These are phyloP conservation scores for Pyronema omphalodes DNA, from an alignment of 495 filamentous ascomycete genomes.

Conservation along the genomic window DNA sequence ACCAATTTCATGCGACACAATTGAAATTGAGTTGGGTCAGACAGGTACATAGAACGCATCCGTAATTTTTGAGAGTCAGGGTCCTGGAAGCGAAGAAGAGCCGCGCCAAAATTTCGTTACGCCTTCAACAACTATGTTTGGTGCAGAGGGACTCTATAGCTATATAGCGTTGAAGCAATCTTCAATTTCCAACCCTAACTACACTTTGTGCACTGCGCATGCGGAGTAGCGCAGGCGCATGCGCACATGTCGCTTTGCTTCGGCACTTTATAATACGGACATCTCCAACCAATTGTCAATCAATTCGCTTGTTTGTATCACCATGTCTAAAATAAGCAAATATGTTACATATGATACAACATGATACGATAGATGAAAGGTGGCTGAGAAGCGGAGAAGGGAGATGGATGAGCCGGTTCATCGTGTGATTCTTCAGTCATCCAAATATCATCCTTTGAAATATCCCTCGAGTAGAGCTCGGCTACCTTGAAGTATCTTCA, in stretches of 20 bases:
- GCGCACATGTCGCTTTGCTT: too few species aligned
- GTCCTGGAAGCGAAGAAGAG: too few species aligned
- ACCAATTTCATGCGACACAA: too few species aligned
- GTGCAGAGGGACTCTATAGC: too few species aligned
- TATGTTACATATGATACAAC: background rate
- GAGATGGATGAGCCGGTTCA: background rate
- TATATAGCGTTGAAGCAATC: too few species aligned
- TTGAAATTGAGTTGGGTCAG: too few species aligned
- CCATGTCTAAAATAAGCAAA: background rate
- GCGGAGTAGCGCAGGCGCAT: background rate
- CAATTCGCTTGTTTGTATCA: background rate
- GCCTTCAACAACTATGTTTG: too few species aligned
- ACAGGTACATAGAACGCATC: too few species aligned
- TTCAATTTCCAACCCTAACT: background rate
- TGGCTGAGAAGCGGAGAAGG: background rate
- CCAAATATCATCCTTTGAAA: background rate
- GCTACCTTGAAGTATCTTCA: background rate
- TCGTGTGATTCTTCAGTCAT: background rate
- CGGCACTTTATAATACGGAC: background rate
- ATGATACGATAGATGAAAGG: too few species aligned
- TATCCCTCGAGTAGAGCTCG: background rate
- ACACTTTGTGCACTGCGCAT: background rate
- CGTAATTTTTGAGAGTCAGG: too few species aligned
- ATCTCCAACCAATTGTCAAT: background rate
- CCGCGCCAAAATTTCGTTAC: too few species aligned